phyloP scores from a whole-genome alignment of 1,284 basidiomycete species.

The Heliocybe sulcata region DNA sequence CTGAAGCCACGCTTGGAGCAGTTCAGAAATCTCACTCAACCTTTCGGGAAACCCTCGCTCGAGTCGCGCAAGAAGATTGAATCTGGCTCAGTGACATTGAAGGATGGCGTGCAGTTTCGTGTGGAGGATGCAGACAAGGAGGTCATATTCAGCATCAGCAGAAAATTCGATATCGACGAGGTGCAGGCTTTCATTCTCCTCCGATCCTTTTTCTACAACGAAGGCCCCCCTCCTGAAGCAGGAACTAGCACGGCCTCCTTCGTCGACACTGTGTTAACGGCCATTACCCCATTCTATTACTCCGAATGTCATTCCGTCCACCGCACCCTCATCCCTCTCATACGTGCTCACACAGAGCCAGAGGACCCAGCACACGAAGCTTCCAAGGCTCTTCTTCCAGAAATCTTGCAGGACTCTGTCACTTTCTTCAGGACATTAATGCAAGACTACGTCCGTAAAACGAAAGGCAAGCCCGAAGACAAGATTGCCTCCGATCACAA shows the following conservation, averaged over 20 bases:
- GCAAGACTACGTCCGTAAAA: conserved; percentile 49
- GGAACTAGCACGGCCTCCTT: conserved; percentile 35
- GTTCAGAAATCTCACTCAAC: conserved; percentile 45
- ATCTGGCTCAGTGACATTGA: conserved; percentile 54
- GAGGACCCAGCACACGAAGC: conserved; percentile 46
- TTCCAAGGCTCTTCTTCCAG: conserved; percentile 47
- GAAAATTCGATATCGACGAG: conserved; percentile 68
- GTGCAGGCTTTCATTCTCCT: conserved; percentile 66
- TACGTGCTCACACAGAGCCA: conserved; percentile 52
- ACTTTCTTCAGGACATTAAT: conserved; percentile 53
- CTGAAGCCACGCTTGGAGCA: conserved; percentile 49
- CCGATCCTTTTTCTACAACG: conserved; percentile 74
- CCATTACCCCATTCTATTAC: conserved; percentile 75
- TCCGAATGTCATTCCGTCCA: conserved; percentile 67
- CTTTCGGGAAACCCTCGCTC: conserved; percentile 62
- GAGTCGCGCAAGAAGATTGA: conserved; percentile 61
- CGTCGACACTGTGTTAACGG: conserved; percentile 57
- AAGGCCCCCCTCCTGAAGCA: conserved; percentile 53
- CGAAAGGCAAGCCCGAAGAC: conserved; percentile 44
- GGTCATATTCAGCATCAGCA: conserved; percentile 61
- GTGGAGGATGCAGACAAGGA: conserved; percentile 66
- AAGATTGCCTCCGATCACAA: conserved; percentile 46
- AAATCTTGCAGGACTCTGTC: conserved; percentile 53
- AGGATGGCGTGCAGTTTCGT: conserved; percentile 52
- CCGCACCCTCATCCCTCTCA: conserved; percentile 56